Evolutionary conservation across 2,329 filamentous ascomycete species (phyloP).

Genomic region (Aspergillus ochraceus): DNA sequence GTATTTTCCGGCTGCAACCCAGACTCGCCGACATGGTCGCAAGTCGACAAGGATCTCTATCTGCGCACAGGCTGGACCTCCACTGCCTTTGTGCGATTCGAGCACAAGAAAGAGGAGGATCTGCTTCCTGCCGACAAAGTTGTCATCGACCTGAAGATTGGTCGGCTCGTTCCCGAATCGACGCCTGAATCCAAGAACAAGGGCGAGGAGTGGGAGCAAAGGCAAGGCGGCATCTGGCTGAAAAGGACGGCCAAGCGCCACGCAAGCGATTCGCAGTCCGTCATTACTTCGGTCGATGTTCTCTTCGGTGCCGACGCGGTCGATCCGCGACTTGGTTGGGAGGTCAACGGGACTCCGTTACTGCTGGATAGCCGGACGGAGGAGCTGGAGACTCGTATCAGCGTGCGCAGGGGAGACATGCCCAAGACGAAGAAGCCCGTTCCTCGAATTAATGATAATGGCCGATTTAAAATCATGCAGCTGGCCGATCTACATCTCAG

Average conservation of each 20-base stretch:
- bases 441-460: slow-evolving; percentile 79
- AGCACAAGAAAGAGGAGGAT: slow-evolving; percentile 83
- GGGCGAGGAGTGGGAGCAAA: slow-evolving; percentile 72
- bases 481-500: slow-evolving; percentile 91
- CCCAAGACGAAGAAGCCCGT: slow-evolving; percentile 66
- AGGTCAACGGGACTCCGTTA: slow-evolving; percentile 71
- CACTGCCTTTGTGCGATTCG: slow-evolving; percentile 77
- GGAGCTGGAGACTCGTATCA: slow-evolving; percentile 71
- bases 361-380: slow-evolving; percentile 64
- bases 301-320: slow-evolving; percentile 89
- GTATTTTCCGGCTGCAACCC: slow-evolving; percentile 73
- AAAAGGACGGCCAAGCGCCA: slow-evolving; percentile 70
- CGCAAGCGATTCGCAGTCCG: slow-evolving; percentile 71
- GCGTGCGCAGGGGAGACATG: slow-evolving; percentile 70
- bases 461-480: slow-evolving; percentile 97
- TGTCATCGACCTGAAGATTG: slow-evolving; percentile 75
- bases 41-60: slow-evolving; percentile 86
- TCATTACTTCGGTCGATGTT: slow-evolving; percentile 79
- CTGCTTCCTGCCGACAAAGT: slow-evolving; percentile 72
- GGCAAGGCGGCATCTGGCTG: slow-evolving; percentile 78
- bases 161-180: slow-evolving; percentile 66
- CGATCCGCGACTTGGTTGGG: slow-evolving; percentile 84
- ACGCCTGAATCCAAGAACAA: slow-evolving; percentile 56
- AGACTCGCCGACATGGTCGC: slow-evolving; percentile 72
- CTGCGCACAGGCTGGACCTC: slow-evolving; percentile 71